phyloP scores from a whole-genome alignment of 208 protist genomes.

The Leishmania tarentolae region DNA sequence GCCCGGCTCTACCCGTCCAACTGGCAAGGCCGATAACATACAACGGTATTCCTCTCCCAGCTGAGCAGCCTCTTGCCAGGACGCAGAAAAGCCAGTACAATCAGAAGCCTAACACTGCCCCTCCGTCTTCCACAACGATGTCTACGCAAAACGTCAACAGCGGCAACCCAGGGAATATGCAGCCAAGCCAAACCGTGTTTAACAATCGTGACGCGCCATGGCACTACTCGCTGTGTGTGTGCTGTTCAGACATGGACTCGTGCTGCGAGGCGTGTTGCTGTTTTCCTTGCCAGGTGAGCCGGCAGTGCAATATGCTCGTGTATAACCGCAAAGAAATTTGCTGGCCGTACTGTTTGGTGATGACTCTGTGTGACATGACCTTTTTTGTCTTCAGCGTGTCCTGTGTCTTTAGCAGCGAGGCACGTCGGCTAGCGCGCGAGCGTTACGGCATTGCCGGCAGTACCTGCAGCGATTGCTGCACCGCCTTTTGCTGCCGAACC shows the following conservation, averaged over 20 bases:
- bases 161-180: neutral
- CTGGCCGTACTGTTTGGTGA: constrained; percentile 29
- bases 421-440: constrained; percentile 21
- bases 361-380: constrained; percentile 5
- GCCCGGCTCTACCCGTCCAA: neutral
- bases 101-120: neutral
- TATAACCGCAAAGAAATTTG: constrained; percentile 20
- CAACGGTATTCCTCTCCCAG: neutral
- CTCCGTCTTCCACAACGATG: too few relatives aligned
- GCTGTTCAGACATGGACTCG: constrained; percentile 38
- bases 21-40: neutral
- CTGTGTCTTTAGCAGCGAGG: constrained; percentile 23
- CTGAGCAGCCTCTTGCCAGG: neutral
- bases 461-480: constrained; percentile 27
- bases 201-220: neutral
- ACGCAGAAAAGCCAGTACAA: neutral
- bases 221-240: constrained; percentile 47
- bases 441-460: constrained; percentile 36
- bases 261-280: constrained; percentile 44
- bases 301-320: constrained; percentile 51
- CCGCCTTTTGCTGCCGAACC: constrained; percentile 33
- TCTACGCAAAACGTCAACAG: neutral
- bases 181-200: accelerated
- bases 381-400: constrained; percentile 9
- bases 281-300: constrained; percentile 42